These are phyloP conservation scores for Leccinum subgranulosum DNA, from an alignment of 768 basidiomycete genomes.

Conservation along the genomic window DNA sequence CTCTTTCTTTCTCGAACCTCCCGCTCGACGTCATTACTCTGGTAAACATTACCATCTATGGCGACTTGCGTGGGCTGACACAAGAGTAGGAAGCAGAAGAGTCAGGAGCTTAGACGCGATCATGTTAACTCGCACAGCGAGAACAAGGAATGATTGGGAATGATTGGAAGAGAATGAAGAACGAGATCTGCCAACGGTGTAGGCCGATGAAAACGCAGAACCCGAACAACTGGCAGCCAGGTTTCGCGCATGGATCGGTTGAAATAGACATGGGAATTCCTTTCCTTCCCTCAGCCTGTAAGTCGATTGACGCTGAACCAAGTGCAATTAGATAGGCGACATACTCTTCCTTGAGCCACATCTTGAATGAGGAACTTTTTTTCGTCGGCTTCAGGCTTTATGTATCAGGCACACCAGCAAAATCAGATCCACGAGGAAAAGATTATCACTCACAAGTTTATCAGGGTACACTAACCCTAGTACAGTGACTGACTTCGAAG, in stretches of 20 bases:
- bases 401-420: background rate
- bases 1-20: slow-evolving; percentile 71
- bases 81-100: too few species aligned
- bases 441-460: background rate
- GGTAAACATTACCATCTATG: too few species aligned
- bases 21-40: too few species aligned
- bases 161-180: too few species aligned
- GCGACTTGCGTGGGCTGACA: too few species aligned
- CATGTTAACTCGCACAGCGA: too few species aligned
- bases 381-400: slow-evolving; percentile 38
- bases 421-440: background rate
- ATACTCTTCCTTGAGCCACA: slow-evolving; percentile 84
- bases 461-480: background rate
- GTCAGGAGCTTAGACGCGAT: too few species aligned
- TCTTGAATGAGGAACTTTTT: slow-evolving; percentile 64
- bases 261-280: slow-evolving; percentile 84
- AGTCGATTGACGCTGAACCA: background rate
- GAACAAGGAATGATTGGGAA: too few species aligned
- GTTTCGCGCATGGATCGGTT: slow-evolving; percentile 84
- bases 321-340: background rate
- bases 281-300: slow-evolving; percentile 85
- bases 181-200: too few species aligned
- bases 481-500: slow-evolving; percentile 36
- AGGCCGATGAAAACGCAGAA: background rate
- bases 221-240: slow-evolving; percentile 53